Conservation (phyloP, 192 early-diverging fungal species). For the Coemansia sp. region DNA sequence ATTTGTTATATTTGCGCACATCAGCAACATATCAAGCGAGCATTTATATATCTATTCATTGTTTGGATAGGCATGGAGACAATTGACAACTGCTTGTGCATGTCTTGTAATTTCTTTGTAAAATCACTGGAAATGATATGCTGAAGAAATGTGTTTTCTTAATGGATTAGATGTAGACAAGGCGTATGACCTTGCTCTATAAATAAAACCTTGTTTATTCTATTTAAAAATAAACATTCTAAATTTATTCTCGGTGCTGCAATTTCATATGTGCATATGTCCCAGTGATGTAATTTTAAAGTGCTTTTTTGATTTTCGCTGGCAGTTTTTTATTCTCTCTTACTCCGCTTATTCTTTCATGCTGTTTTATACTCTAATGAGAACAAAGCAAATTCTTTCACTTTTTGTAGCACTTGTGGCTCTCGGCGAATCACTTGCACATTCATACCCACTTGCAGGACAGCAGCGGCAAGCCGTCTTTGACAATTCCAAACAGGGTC, state of each 20-base stretch:
- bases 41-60: no score
- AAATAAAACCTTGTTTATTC: no score
- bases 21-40: neutral
- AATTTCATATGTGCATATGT: no score
- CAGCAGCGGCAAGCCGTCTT: slow-evolving; percentile 27
- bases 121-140: no score
- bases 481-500: neutral
- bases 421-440: slow-evolving; percentile 9
- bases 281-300: no score
- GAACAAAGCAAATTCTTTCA: slow-evolving; percentile 8
- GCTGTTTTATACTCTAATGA: slow-evolving; percentile 8
- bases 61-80: neutral
- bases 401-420: slow-evolving; percentile 15
- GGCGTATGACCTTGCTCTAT: no score
- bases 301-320: neutral
- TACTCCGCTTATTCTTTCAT: neutral
- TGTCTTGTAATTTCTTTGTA: no score
- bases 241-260: neutral
- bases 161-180: no score
- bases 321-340: neutral
- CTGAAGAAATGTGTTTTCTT: no score
- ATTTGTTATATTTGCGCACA: neutral
- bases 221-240: no score
- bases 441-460: slow-evolving; percentile 16
- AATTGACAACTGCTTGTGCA: neutral